These are phyloP conservation scores for Boletus vinaceobasis DNA, from an alignment of 768 basidiomycete genomes.

Conservation along the genomic window DNA sequence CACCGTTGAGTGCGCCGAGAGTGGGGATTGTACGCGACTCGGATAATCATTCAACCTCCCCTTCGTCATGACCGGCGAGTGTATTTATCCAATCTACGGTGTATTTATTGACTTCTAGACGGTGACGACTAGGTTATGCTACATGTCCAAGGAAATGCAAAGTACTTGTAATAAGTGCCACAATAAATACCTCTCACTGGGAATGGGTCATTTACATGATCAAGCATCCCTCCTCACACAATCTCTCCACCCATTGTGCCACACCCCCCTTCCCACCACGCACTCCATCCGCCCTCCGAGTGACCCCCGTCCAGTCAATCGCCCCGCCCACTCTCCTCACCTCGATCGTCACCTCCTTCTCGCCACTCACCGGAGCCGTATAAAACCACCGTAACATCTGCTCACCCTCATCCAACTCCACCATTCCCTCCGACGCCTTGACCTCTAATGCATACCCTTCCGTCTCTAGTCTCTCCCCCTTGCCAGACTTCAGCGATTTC, in stretches of 20 bases:
- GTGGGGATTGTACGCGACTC: slow-evolving; percentile 31
- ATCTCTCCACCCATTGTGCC: slow-evolving; percentile 5
- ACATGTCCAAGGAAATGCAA: neutral
- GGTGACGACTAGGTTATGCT: neutral
- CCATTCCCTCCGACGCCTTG: slow-evolving; percentile 44
- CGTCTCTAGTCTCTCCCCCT: slow-evolving; percentile 12
- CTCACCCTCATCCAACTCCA: slow-evolving; percentile 45
- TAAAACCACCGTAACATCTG: slow-evolving; percentile 55
- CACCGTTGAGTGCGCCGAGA: slow-evolving; percentile 49
- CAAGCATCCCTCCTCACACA: slow-evolving; percentile 20
- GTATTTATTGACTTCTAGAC: slow-evolving; percentile 1
- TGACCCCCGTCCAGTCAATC: slow-evolving; percentile 24
- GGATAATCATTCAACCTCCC: neutral
- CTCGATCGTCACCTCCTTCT: slow-evolving; percentile 37
- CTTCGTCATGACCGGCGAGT: slow-evolving; percentile 4
- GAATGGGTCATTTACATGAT: slow-evolving; percentile 20
- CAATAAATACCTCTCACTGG: slow-evolving; percentile 10
- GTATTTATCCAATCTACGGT: neutral
- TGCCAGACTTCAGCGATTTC: neutral
- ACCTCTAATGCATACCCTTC: slow-evolving; percentile 40
- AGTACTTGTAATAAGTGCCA: neutral
- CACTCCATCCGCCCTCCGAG: neutral
- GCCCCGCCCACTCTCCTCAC: slow-evolving; percentile 42
- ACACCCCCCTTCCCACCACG: neutral
- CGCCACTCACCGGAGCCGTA: slow-evolving; percentile 27